Conservation (phyloP, 2,329 filamentous ascomycete species). For the Aspergillus vadensis region DNA sequence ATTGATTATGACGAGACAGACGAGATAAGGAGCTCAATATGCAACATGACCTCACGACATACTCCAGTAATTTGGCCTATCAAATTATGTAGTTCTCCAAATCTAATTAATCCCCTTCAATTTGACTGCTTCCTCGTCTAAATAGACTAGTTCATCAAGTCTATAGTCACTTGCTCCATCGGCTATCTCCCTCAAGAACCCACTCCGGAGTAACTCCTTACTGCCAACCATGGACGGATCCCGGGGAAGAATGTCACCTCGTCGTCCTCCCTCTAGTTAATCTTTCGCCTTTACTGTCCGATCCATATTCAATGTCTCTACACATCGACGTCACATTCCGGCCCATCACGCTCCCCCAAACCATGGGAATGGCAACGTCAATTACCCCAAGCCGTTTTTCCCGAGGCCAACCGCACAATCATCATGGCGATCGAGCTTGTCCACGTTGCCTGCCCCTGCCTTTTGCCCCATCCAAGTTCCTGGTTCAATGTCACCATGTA, state of each 20-base stretch:
- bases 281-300: neutral
- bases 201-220: no score
- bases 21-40: no score
- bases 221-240: neutral
- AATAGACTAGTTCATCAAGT: no score
- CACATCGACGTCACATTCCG: constrained; percentile 15
- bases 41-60: no score
- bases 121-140: no score
- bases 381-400: neutral
- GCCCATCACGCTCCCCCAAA: neutral
- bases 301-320: neutral
- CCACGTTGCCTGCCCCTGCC: neutral
- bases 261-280: no score
- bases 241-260: neutral
- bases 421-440: neutral
- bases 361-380: neutral
- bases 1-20: no score
- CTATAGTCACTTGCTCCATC: no score
- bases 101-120: no score
- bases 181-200: no score
- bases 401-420: neutral
- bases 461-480: neutral
- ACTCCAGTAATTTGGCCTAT: no score
- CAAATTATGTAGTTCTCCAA: no score
- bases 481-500: constrained; percentile 11